Evolutionary conservation across 73 alveolate species (phyloP), one percentile per base, ranked within the genome.

Genomic region (Uronychia binucleata): DNA sequence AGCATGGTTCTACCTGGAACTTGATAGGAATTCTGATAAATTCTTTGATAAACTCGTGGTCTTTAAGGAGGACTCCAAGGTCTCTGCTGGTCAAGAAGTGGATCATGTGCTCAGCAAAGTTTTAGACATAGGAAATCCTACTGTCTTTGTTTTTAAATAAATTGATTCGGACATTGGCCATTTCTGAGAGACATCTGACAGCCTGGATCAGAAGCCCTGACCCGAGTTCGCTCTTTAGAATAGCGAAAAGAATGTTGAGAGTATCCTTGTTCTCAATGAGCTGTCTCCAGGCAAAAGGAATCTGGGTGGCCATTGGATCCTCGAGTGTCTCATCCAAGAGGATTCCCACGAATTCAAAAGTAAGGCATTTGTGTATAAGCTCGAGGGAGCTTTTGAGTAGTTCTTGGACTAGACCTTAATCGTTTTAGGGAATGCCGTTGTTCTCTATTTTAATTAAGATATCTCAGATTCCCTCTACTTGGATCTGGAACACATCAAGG

Each of bases 261-360:
- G 81, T 75, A 28, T 80, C 78, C 78, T 29, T 46, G 59, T 31
- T 28, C 30, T 87, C 86, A n/a, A 87, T 26, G 74, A 80, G 31
- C n/a, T 67, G 88, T 87, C 83, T 87, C 93, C 93, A 87, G 1
- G 88, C 46, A 57, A 79, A 35, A 0, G 93, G 93, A 32, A 86
- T 33, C 78, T 77, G 34, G 27, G 88, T 87, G 13, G 77, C 31
- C 19, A 58, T 25, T 25, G 93, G 89, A 26, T 87, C 93, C 19
- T 87, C 93, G 1, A 87, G 81, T 0, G 93, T 87, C 80, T 87
- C 93, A 74, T 87, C 83, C 74, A 87, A 32, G 13, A 80, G 58
- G 26, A 87, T 86, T 26, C 88, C 74, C 25, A 85, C 67, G 89
- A 79, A 87, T 31, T 87, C 93, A 57, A 78, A 87, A 26, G 74